These are phyloP conservation scores for Fusarium beomiforme DNA, from an alignment of 2,329 filamentous ascomycete species.

Conservation along the genomic window DNA sequence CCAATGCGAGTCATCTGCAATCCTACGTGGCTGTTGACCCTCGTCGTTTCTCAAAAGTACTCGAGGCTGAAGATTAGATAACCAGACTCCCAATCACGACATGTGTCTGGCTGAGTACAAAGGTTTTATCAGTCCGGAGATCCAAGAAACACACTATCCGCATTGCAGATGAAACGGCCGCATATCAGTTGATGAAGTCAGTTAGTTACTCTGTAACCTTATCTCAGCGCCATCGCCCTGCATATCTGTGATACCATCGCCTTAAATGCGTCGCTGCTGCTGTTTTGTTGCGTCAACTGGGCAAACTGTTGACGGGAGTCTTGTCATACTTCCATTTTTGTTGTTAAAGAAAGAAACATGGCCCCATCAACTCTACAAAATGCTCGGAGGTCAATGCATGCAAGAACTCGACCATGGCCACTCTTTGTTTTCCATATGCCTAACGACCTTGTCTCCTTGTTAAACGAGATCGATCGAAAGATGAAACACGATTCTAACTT, in stretches of 20 bases:
- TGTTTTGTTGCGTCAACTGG: constrained; percentile 4
- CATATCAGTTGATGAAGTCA: constrained; percentile 41
- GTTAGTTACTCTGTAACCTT: constrained; percentile 31
- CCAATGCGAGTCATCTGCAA: constrained; percentile 29
- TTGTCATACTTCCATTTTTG: constrained; percentile 20
- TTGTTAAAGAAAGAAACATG: constrained; percentile 27
- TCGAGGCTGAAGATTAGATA: constrained; percentile 42
- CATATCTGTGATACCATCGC: constrained; percentile 26
- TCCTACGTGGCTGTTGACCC: constrained; percentile 31
- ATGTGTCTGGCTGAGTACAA: constrained; percentile 21
- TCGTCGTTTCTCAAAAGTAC: constrained; percentile 24
- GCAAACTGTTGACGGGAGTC: neutral
- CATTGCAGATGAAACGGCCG: constrained; percentile 33
- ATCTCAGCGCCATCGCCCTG: constrained; percentile 33
- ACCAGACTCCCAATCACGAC: constrained; percentile 39
- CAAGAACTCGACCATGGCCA: neutral
- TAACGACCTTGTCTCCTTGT: constrained; percentile 11
- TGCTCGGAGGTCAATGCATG: constrained; percentile 6
- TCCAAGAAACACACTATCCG: constrained; percentile 35
- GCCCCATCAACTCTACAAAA: neutral
- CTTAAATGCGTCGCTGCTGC: constrained; percentile 36
- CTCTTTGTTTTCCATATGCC: constrained; percentile 16
- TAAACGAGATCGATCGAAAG: neutral
- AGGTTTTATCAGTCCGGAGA: constrained; percentile 38
- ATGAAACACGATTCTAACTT: neutral